These are phyloP conservation scores for Ophiostoma sp. DNA, from an alignment of 2,329 filamentous ascomycete genomes.

Conservation along the genomic window DNA sequence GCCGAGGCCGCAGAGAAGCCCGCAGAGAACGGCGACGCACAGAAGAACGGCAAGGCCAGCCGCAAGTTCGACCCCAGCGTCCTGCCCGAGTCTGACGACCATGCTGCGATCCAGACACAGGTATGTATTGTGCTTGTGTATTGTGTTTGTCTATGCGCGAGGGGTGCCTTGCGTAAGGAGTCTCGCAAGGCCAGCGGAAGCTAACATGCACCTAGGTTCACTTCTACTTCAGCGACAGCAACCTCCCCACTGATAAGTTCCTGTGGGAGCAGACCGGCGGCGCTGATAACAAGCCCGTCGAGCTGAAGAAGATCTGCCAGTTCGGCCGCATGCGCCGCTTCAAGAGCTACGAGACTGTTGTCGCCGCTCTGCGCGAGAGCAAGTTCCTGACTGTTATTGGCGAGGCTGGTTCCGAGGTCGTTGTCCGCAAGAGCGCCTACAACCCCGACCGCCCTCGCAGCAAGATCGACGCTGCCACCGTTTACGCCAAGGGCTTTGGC, in stretches of 20 bases:
- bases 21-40: conserved; percentile 35
- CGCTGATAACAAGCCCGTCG: conserved; percentile 72
- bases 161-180: too few relatives aligned
- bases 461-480: conserved; percentile 64
- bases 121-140: conserved; percentile 38
- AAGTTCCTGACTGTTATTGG: conserved; percentile 67
- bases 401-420: conserved; percentile 61
- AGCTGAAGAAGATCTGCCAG: conserved; percentile 68
- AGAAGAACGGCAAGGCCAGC: conserved; percentile 46
- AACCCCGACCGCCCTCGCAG: conserved; percentile 54
- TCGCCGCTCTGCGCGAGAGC: conserved; percentile 76
- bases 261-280: conserved; percentile 75
- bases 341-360: conserved; percentile 76
- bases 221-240: conserved; percentile 92
- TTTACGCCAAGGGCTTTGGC: conserved; percentile 94
- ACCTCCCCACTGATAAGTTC: conserved; percentile 83
- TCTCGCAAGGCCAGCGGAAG: not conserved
- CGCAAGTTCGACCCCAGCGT: conserved; percentile 65
- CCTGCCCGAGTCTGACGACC: conserved; percentile 68
- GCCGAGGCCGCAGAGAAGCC: conserved; percentile 33
- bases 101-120: conserved; percentile 75
- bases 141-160: not conserved
- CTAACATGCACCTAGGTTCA: conserved; percentile 60
- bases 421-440: conserved; percentile 72
- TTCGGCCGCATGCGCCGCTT: conserved; percentile 98